Evolutionary conservation across 2,329 filamentous ascomycete genomes (phyloP).

Genomic region (Cladophialophora yegresii): DNA sequence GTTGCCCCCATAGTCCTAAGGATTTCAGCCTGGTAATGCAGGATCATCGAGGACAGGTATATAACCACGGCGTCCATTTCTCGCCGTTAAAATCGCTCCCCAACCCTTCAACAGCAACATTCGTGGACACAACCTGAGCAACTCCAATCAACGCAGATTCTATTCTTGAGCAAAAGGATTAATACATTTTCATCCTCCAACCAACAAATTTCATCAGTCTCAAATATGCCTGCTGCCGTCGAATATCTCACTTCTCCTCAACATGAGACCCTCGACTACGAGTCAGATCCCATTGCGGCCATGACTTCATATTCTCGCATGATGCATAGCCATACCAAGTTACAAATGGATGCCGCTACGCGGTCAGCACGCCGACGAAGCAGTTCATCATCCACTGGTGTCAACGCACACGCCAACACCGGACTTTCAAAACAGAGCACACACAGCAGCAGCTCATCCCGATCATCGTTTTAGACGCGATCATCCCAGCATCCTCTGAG

Average conservation of each 20-base stretch:
- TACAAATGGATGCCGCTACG: slow-evolving; percentile 63
- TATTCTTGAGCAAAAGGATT: background rate
- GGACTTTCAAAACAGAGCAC: slow-evolving; percentile 23
- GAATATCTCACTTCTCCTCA: slow-evolving; percentile 32
- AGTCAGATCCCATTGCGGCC: slow-evolving; percentile 34
- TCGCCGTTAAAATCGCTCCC: background rate
- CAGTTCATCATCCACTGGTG: slow-evolving; percentile 24
- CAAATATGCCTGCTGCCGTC: slow-evolving; percentile 34
- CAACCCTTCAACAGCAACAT: background rate
- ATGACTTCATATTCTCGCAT: slow-evolving; percentile 56
- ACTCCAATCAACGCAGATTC: background rate
- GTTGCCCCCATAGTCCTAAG: background rate
- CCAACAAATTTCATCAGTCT: background rate
- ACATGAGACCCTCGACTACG: slow-evolving; percentile 27
- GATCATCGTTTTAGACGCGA: slow-evolving; percentile 29
- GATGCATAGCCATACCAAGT: slow-evolving; percentile 67
- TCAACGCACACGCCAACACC: slow-evolving; percentile 27
- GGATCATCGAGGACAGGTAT: slow-evolving; percentile 5
- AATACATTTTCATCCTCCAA: background rate
- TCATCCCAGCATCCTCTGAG: background rate
- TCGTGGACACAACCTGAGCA: background rate
- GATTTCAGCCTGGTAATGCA: slow-evolving; percentile 14
- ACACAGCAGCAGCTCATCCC: slow-evolving; percentile 32
- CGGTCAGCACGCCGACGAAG: slow-evolving; percentile 49
- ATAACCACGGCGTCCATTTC: slow-evolving; percentile 10